Evolutionary conservation across 2,329 filamentous ascomycete species (phyloP).

Genomic region (Botryotinia convoluta): DNA sequence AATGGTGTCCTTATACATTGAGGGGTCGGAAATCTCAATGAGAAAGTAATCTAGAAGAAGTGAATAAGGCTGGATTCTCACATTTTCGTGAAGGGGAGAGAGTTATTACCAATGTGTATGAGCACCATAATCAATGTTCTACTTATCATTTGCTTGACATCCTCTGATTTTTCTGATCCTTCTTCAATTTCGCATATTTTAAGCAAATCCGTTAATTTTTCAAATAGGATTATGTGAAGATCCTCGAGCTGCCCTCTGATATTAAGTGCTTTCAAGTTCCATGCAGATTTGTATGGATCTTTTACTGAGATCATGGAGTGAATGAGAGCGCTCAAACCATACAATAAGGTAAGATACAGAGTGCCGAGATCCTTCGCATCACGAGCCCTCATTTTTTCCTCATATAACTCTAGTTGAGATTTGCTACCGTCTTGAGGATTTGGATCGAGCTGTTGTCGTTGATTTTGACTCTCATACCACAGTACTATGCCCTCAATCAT

Average conservation of each 20-base stretch:
- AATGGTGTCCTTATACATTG: neutral
- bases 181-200: neutral
- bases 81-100: neutral
- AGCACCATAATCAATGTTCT: neutral
- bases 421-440: neutral
- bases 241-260: neutral
- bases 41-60: neutral
- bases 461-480: neutral
- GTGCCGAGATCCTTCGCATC: neutral
- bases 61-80: neutral
- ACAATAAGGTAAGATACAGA: neutral
- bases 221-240: neutral
- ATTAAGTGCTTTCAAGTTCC: neutral
- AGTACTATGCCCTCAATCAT: neutral
- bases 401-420: neutral
- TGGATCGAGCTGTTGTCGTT: neutral
- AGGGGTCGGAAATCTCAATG: neutral
- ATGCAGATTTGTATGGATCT: neutral
- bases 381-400: neutral
- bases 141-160: neutral
- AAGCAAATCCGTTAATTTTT: neutral
- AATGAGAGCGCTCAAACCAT: neutral
- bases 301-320: neutral
- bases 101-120: neutral
- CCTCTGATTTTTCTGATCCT: neutral